phyloP scores from a whole-genome alignment of 345 rosid species.

The Alliaria petiolata region DNA sequence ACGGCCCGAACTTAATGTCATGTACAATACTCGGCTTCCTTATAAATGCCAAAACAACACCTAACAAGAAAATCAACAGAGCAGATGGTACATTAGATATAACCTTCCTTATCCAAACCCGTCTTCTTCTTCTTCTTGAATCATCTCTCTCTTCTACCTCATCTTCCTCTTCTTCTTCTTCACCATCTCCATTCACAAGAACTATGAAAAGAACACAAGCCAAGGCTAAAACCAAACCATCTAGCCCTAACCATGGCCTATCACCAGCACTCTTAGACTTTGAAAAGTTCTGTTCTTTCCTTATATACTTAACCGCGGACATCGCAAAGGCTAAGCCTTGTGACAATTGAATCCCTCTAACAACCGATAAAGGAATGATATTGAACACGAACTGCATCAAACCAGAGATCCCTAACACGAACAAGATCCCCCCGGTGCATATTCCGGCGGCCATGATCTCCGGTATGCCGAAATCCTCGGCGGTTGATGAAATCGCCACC shows the following conservation, averaged over 20 bases:
- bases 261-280: slow-evolving; percentile 55
- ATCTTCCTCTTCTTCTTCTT: slow-evolving; percentile 19
- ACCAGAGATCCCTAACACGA: slow-evolving; percentile 64
- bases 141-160: slow-evolving; percentile 18
- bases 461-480: slow-evolving; percentile 54
- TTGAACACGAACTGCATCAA: slow-evolving; percentile 69
- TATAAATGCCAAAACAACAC: slow-evolving; percentile 58
- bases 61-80: slow-evolving; percentile 61
- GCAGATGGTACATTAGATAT: slow-evolving; percentile 63
- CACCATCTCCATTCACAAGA: slow-evolving; percentile 61
- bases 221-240: slow-evolving; percentile 70
- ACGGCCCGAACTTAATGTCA: slow-evolving; percentile 57
- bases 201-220: slow-evolving; percentile 58
- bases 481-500: slow-evolving; percentile 49
- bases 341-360: slow-evolving; percentile 80
- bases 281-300: slow-evolving; percentile 54
- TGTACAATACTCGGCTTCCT: slow-evolving; percentile 49
- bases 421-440: slow-evolving; percentile 59
- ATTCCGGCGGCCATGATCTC: slow-evolving; percentile 82
- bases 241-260: slow-evolving; percentile 73
- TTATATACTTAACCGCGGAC: slow-evolving; percentile 69
- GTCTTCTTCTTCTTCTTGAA: slow-evolving; percentile 17
- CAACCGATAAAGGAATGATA: slow-evolving; percentile 62
- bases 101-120: slow-evolving; percentile 29
- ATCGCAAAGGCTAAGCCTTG: slow-evolving; percentile 80